These are phyloP conservation scores for Pichia sp. DNA, from an alignment of 1,139 yeast genomes.

Conservation along the genomic window DNA sequence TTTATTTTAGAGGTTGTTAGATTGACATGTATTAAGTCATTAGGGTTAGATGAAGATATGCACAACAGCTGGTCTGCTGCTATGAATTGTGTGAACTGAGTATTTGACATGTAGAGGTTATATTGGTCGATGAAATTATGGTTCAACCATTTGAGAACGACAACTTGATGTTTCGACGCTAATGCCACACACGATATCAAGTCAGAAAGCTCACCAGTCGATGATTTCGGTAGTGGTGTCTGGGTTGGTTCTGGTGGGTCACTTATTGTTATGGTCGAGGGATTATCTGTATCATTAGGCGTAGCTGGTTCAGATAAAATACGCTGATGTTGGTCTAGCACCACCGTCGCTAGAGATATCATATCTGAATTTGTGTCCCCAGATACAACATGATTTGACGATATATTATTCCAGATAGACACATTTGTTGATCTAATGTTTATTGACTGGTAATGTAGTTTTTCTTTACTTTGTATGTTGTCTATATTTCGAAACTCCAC, in stretches of 20 bases:
- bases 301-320: neutral
- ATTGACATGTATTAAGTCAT: conserved; percentile 13
- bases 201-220: conserved; percentile 2
- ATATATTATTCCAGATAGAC: conserved; percentile 5
- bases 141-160: conserved; percentile 15
- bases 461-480: neutral
- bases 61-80: conserved; percentile 9
- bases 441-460: neutral
- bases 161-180: conserved; percentile 12
- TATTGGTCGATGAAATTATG: conserved; percentile 13
- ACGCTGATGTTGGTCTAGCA: conserved; percentile 11
- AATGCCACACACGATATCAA: conserved; percentile 10
- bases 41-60: conserved; percentile 9
- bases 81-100: conserved; percentile 2
- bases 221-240: neutral
- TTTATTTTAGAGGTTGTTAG: conserved; percentile 9
- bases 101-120: conserved; percentile 15
- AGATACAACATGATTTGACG: neutral
- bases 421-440: neutral
- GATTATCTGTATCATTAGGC: neutral
- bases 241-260: neutral
- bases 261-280: neutral
- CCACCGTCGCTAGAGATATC: conserved; percentile 30
- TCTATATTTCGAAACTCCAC: conserved; percentile 10
- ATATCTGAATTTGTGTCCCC: conserved; percentile 20